Conservation (phyloP, 768 basidiomycete genomes). For the Neoboletus magnificus region DNA sequence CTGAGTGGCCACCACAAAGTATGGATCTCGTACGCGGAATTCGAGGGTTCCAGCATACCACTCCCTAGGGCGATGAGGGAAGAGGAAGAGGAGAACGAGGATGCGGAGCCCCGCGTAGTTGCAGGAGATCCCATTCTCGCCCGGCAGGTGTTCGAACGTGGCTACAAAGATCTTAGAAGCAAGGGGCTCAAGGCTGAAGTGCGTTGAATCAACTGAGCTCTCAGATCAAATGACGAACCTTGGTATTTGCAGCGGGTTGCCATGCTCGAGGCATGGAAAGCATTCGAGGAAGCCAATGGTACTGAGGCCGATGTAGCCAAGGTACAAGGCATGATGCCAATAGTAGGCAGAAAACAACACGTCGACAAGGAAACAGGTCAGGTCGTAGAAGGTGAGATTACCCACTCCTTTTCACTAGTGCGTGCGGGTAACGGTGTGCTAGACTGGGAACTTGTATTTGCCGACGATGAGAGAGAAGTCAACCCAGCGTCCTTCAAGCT, state of each 20-base stretch:
- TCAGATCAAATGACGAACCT: not conserved
- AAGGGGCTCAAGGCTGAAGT: slow-evolving; percentile 89
- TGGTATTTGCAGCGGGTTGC: slow-evolving; percentile 68
- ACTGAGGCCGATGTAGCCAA: slow-evolving; percentile 67
- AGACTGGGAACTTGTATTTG: slow-evolving; percentile 96
- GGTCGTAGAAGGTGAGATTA: slow-evolving; percentile 72
- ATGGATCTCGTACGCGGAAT: slow-evolving; percentile 93
- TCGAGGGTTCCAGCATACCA: slow-evolving; percentile 79
- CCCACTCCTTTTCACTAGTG: not conserved
- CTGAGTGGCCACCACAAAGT: slow-evolving; percentile 94
- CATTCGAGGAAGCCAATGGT: slow-evolving; percentile 83
- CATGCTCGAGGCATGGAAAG: slow-evolving; percentile 92
- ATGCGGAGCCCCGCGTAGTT: slow-evolving; percentile 50
- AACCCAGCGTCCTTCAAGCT: slow-evolving; percentile 96
- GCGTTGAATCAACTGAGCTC: slow-evolving; percentile 20
- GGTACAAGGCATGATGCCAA: slow-evolving; percentile 92
- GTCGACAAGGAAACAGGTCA: slow-evolving; percentile 84
- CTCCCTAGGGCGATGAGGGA: slow-evolving; percentile 61
- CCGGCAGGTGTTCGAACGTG: slow-evolving; percentile 78
- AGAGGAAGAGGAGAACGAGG: slow-evolving; percentile 64
- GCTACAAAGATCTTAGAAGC: slow-evolving; percentile 81
- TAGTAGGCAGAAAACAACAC: slow-evolving; percentile 78
- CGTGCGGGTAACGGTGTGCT: slow-evolving; percentile 1
- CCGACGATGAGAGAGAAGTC: slow-evolving; percentile 92
- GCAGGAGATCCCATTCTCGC: slow-evolving; percentile 71